Evolutionary conservation across 2,329 filamentous ascomycete species (phyloP).

Genomic region (Clonostachys sp.): DNA sequence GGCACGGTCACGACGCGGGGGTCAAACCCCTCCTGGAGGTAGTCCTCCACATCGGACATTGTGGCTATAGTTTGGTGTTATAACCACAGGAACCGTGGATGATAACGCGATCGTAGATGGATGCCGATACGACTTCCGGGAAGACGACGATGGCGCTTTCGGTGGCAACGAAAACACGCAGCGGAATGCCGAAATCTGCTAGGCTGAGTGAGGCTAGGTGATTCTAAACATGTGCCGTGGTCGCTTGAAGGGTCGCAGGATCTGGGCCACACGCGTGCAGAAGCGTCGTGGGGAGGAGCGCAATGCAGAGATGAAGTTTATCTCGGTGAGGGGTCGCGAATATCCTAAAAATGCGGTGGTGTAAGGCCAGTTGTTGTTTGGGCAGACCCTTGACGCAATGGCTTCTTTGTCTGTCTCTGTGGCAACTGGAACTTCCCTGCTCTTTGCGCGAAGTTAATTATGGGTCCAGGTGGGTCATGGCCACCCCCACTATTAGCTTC

Average conservation of each 20-base stretch:
- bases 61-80: conserved; percentile 10
- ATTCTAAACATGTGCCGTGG: no score
- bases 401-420: conserved; percentile 5
- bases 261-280: no score
- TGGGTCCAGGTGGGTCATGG: no score
- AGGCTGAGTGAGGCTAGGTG: no score
- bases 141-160: neutral
- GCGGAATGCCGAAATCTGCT: neutral
- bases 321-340: no score
- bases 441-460: no score
- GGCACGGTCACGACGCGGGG: conserved; percentile 79
- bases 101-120: neutral
- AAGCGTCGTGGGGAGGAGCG: no score
- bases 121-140: neutral
- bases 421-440: conserved; percentile 3
- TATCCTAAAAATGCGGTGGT: no score
- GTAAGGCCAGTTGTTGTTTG: conserved; percentile 1
- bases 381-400: conserved; percentile 6
- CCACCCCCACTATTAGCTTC: no score
- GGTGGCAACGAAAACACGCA: neutral
- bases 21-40: conserved; percentile 85
- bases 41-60: conserved; percentile 72
- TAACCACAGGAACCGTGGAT: conserved; percentile 4
- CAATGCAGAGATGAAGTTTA: no score
- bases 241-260: no score